Conservation (phyloP, 2,329 filamentous ascomycete species). For the Rhinocladiella similis region DNA sequence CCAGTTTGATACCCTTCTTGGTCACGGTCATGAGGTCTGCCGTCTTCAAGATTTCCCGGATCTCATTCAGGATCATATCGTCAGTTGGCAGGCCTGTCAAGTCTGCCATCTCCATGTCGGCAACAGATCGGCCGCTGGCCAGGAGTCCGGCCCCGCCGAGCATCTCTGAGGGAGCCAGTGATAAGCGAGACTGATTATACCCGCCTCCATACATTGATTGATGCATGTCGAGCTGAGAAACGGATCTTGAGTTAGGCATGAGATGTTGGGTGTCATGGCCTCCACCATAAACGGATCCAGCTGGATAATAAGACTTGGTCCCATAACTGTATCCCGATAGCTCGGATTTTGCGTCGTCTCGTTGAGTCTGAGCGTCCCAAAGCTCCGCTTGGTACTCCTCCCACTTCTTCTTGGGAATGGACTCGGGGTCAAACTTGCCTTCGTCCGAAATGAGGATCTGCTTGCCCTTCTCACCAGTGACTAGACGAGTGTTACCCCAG, state of each 20-base stretch:
- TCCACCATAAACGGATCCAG: constrained; percentile 69
- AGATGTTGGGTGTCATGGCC: constrained; percentile 27
- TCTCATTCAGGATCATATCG: constrained; percentile 87
- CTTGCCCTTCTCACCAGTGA: constrained; percentile 88
- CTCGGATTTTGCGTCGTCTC: constrained; percentile 77
- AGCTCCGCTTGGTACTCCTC: constrained; percentile 98
- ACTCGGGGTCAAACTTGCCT: constrained; percentile 91
- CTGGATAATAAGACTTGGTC: constrained; percentile 70
- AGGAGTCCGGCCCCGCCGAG: constrained; percentile 67
- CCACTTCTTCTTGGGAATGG: constrained; percentile 97
- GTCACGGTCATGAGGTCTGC: constrained; percentile 97
- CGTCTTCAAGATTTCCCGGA: constrained; percentile 85
- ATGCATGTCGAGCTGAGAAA: constrained; percentile 61
- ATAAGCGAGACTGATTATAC: constrained; percentile 67
- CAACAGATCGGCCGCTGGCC: constrained; percentile 60
- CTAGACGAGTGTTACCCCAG: constrained; percentile 98
- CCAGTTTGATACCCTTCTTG: constrained; percentile 95
- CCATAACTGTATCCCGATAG: constrained; percentile 92
- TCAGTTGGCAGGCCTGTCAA: constrained; percentile 78
- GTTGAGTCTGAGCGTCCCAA: constrained; percentile 91
- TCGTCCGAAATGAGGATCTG: constrained; percentile 94
- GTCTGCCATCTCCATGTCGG: constrained; percentile 74
- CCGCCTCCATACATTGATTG: constrained; percentile 40
- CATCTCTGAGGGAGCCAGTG: constrained; percentile 73
- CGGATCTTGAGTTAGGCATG: constrained; percentile 60